Base-by-base conservation (phyloP, 2,329 filamentous ascomycete genomes). In the Scytalidium lignicola region DNA sequence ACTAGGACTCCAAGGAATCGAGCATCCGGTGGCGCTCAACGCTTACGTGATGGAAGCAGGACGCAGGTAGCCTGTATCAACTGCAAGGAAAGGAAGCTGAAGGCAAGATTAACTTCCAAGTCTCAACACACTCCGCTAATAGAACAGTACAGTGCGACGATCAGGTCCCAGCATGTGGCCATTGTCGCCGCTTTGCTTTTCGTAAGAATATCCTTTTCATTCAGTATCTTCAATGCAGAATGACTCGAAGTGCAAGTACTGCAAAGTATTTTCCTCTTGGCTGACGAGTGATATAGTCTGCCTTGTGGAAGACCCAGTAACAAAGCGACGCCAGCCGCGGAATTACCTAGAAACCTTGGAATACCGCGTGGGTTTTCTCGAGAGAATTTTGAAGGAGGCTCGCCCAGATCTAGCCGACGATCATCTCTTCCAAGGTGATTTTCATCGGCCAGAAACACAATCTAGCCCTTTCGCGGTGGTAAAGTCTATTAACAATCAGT, bases 71-170 rank as follows among this genome's bases (percentile, higher is more conserved):
- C 47, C n/a, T 49, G 42, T 19, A 37, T 46, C 10, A 15, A 41
- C 21, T 48, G 44, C 45, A 51, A 51, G 29, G 21, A 48, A 41
- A 51, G 20, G 39, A 48, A 48, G 26, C 21, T 26, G 4, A 48
- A 47, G 44, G 39, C 43, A 13, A 22, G 42, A 15, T n/a, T 29
- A 20, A 32, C 23, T 13, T 28, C 7, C 26, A 13, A 7, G 13
- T 7, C 26, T 13, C 26, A 7, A 28, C 13, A 7, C 7, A 7
- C 7, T 7, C 26, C 7, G 26, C 26, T 28, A 21, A 20, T 17
- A 20, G 19, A 17, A n/a, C n/a, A 28, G 12, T 17, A 19, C 22
- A 46, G 50, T 52, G 50, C 22, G 47, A 52, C 21, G 47, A 17
- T 20, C 46, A 49, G 43, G 22, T 41, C 13, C 47, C 50, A 17